phyloP scores from a whole-genome alignment of 139 green algal species.

The Marvania coccoides region DNA sequence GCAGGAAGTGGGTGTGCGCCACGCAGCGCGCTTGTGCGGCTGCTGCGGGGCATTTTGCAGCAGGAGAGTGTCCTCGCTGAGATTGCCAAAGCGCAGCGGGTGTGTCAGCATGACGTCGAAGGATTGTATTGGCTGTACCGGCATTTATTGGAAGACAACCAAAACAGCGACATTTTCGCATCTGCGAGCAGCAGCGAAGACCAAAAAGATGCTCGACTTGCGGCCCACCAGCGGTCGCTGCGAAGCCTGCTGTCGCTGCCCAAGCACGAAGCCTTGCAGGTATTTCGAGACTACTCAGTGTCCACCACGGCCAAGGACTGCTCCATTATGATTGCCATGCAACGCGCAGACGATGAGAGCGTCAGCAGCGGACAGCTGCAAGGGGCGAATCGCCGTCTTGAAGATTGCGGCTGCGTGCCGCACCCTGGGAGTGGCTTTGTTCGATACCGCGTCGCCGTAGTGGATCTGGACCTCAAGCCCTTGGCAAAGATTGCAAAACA shows the following conservation, averaged over 20 bases:
- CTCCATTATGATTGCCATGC: conserved; percentile 68
- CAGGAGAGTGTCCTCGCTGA: too few relatives aligned
- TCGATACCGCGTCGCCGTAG: conserved; percentile 39
- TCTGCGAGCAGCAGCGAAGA: too few relatives aligned
- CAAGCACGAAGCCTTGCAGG: conserved; percentile 7
- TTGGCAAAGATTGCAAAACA: conserved; percentile 57
- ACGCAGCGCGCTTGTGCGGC: too few relatives aligned
- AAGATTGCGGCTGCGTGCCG: too few relatives aligned
- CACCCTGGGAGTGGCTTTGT: background rate
- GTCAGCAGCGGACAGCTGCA: too few relatives aligned
- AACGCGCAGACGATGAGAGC: background rate
- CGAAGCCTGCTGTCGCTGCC: conserved; percentile 12
- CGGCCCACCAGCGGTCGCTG: background rate
- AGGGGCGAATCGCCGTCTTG: too few relatives aligned
- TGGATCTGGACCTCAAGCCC: conserved; percentile 74
- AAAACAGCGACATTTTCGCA: too few relatives aligned
- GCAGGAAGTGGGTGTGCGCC: too few relatives aligned
- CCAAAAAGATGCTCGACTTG: background rate
- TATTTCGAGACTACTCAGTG: conserved; percentile 58
- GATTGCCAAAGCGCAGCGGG: conserved; percentile 46
- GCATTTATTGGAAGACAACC: too few relatives aligned
- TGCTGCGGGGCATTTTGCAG: too few relatives aligned
- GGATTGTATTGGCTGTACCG: conserved; percentile 32
- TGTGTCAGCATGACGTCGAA: conserved; percentile 48
- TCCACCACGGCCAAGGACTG: conserved; percentile 79